Evolutionary conservation across 1,139 yeast genomes (phyloP).

Genomic region (Candida tropicalis): DNA sequence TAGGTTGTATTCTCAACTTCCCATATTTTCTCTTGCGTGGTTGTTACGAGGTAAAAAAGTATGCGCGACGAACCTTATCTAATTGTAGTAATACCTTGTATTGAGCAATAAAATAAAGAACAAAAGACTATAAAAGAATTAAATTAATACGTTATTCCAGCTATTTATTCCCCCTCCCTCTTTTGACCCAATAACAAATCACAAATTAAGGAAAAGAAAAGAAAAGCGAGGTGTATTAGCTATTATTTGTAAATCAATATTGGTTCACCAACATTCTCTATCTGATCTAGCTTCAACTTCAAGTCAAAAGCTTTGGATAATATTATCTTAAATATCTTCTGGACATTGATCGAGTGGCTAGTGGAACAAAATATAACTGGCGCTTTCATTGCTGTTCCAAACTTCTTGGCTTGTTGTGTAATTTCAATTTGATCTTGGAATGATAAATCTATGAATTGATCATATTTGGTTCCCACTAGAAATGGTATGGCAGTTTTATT

Average conservation of each 20-base stretch:
- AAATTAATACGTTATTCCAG: background rate
- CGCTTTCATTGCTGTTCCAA: slow-evolving; percentile 90
- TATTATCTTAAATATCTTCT: slow-evolving; percentile 89
- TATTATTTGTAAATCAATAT: slow-evolving; percentile 64
- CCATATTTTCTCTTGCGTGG: too few relatives aligned
- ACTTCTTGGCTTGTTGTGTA: slow-evolving; percentile 82
- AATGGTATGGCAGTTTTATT: slow-evolving; percentile 93
- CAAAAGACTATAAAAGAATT: background rate
- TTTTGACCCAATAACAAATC: too few relatives aligned
- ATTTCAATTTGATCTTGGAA: slow-evolving; percentile 83
- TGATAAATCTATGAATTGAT: slow-evolving; percentile 78
- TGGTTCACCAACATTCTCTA: slow-evolving; percentile 85
- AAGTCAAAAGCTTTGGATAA: slow-evolving; percentile 91
- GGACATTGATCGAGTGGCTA: slow-evolving; percentile 89
- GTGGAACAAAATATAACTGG: slow-evolving; percentile 92
- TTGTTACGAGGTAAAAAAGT: background rate
- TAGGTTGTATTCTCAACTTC: too few relatives aligned
- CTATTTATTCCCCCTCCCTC: too few relatives aligned
- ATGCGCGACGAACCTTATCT: background rate
- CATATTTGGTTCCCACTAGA: slow-evolving; percentile 92
- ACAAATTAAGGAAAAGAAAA: too few relatives aligned
- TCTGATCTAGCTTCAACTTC: slow-evolving; percentile 81
- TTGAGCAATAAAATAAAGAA: background rate
- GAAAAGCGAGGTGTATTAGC: background rate
- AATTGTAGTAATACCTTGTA: slow-evolving; percentile 1